Evolutionary conservation across 1,284 basidiomycete species (phyloP).

Genomic region (Ustilago sp.): DNA sequence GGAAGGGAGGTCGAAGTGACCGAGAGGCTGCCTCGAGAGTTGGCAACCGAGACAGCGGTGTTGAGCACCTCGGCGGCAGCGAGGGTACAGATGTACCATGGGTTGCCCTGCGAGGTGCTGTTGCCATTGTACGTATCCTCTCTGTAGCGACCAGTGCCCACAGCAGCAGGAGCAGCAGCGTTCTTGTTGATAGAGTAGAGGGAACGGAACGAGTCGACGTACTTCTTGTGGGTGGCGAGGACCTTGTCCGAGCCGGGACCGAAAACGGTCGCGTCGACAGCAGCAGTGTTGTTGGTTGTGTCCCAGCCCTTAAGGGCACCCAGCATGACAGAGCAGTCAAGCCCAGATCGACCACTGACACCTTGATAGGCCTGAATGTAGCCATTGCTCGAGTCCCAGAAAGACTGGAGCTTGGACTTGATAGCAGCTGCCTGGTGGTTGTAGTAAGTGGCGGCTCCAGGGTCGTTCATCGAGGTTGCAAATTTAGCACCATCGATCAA

Average conservation of each 20-base stretch:
- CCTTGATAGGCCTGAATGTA: slow-evolving; percentile 54
- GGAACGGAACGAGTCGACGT: slow-evolving; percentile 51
- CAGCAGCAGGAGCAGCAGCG: slow-evolving; percentile 39
- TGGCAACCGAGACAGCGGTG: slow-evolving; percentile 36
- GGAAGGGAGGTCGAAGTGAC: slow-evolving; percentile 43
- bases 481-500: slow-evolving; percentile 58
- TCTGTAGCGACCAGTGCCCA: slow-evolving; percentile 47
- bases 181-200: slow-evolving; percentile 54
- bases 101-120: slow-evolving; percentile 47
- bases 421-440: slow-evolving; percentile 46
- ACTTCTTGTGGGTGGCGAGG: slow-evolving; percentile 52
- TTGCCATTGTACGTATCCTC: slow-evolving; percentile 51
- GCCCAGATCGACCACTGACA: slow-evolving; percentile 36
- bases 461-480: slow-evolving; percentile 50
- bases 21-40: slow-evolving; percentile 20
- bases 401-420: slow-evolving; percentile 41
- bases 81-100: slow-evolving; percentile 58
- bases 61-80: slow-evolving; percentile 56
- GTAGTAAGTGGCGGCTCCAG: slow-evolving; percentile 55
- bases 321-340: slow-evolving; percentile 54
- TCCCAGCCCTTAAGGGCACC: slow-evolving; percentile 53
- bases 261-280: slow-evolving; percentile 33
- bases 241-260: slow-evolving; percentile 50
- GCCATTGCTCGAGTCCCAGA: slow-evolving; percentile 41
- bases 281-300: slow-evolving; percentile 22